phyloP scores from a whole-genome alignment of 345 rosid genomes.

The Acer campestre region DNA sequence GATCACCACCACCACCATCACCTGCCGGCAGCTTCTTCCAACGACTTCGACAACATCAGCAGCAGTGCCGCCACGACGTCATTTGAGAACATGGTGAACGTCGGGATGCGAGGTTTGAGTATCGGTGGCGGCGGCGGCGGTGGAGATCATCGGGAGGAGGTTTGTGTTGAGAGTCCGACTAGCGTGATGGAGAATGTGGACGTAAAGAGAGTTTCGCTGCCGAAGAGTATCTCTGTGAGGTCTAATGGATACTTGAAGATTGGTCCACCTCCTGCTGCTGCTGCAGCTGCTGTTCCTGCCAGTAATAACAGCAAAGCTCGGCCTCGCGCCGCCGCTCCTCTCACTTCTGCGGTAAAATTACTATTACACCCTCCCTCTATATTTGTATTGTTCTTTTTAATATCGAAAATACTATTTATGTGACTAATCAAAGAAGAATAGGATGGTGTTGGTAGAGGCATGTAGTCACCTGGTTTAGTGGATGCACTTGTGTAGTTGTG shows the following conservation, averaged over 20 bases:
- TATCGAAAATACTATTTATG: neutral
- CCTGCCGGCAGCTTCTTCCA: constrained; percentile 19
- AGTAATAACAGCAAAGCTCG: constrained; percentile 23
- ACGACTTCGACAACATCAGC: constrained; percentile 17
- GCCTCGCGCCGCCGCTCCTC: constrained; percentile 26
- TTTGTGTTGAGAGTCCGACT: constrained; percentile 43
- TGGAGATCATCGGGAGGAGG: constrained; percentile 27
- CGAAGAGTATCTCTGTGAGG: constrained; percentile 59
- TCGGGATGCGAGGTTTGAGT: constrained; percentile 30
- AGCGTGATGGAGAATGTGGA: constrained; percentile 39
- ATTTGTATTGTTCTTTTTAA: neutral
- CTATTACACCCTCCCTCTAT: neutral
- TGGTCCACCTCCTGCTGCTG: constrained; percentile 13
- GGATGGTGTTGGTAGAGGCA: no score
- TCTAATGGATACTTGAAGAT: constrained; percentile 49
- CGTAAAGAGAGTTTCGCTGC: constrained; percentile 41
- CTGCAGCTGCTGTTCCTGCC: neutral
- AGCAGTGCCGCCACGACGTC: constrained; percentile 25
- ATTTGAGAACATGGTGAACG: constrained; percentile 24
- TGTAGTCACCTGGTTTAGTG: no score
- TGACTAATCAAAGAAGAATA: neutral
- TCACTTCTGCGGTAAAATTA: constrained; percentile 20
- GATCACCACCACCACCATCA: neutral
- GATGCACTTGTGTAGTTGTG: no score
- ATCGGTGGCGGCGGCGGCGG: constrained; percentile 12